Percentiles rank a stretch among this genome's conserved stretches.
phyloP scores from a whole-genome alignment of 768 basidiomycete species.

The Xanthoconium purpureum region DNA sequence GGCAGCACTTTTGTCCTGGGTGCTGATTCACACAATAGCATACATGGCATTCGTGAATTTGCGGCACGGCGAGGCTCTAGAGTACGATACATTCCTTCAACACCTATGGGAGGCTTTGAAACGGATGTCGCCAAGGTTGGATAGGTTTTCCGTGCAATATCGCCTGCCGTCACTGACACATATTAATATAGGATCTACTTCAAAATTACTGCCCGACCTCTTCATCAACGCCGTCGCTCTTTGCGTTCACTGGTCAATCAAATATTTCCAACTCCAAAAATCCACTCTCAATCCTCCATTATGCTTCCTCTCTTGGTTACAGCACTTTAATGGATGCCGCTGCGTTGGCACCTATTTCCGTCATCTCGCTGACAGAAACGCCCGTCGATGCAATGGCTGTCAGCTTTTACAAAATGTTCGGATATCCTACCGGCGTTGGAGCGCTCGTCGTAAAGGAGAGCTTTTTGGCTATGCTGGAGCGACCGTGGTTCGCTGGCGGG shows the following conservation, averaged over 20 bases:
- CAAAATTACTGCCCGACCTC: slow-evolving; percentile 45
- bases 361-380: slow-evolving; percentile 59
- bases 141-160: slow-evolving; percentile 11
- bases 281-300: slow-evolving; percentile 57
- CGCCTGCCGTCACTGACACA: background rate
- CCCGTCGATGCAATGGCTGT: slow-evolving; percentile 81
- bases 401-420: slow-evolving; percentile 90
- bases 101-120: slow-evolving; percentile 63
- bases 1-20: slow-evolving; percentile 65
- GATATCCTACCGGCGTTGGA: slow-evolving; percentile 82
- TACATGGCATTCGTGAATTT: slow-evolving; percentile 78
- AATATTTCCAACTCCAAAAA: slow-evolving; percentile 79
- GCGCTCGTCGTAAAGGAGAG: slow-evolving; percentile 72
- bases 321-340: slow-evolving; percentile 79
- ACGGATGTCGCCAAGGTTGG: slow-evolving; percentile 56
- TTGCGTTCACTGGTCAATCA: slow-evolving; percentile 76
- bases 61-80: slow-evolving; percentile 53
- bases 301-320: slow-evolving; percentile 69
- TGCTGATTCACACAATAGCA: slow-evolving; percentile 79
- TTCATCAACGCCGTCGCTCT: slow-evolving; percentile 47
- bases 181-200: slow-evolving; percentile 47
- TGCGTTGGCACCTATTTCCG: slow-evolving; percentile 70
- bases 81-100: slow-evolving; percentile 64
- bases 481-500: slow-evolving; percentile 85
- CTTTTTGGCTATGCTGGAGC: slow-evolving; percentile 56